phyloP scores from a whole-genome alignment of 371 early-diverging fungal genomes.

The Homolaphlyctis polyrhiza region DNA sequence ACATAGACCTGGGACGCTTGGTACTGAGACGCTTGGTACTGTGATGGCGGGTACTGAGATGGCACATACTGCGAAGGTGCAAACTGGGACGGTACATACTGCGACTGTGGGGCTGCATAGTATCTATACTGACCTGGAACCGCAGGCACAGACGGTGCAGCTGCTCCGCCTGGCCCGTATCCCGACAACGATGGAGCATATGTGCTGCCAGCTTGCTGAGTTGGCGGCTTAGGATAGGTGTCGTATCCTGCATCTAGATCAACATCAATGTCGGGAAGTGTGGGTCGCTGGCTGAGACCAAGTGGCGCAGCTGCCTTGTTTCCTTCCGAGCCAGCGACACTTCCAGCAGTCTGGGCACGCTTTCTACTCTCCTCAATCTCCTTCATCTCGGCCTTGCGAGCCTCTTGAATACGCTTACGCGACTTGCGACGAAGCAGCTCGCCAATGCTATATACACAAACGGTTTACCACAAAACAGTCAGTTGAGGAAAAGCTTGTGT shows the following conservation, averaged over 20 bases:
- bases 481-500: neutral
- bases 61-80: too few species aligned
- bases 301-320: conserved; percentile 19
- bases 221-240: too few species aligned
- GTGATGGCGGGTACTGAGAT: too few species aligned
- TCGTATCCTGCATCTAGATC: conserved; percentile 21
- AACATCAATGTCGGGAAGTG: conserved; percentile 30
- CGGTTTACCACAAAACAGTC: neutral
- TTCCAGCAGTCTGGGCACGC: neutral
- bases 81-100: too few species aligned
- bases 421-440: conserved; percentile 36
- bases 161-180: too few species aligned
- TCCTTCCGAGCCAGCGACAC: neutral
- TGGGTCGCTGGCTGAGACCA: conserved; percentile 23
- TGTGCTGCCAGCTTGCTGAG: neutral
- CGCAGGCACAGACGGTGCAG: too few species aligned
- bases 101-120: too few species aligned
- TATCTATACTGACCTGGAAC: too few species aligned
- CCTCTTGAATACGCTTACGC: conserved; percentile 35
- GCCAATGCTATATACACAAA: conserved; percentile 22
- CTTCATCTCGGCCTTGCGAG: conserved; percentile 31
- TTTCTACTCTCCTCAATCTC: conserved; percentile 24
- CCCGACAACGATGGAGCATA: too few species aligned
- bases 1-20: too few species aligned
- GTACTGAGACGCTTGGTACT: too few species aligned